phyloP scores from a whole-genome alignment of 2,329 filamentous ascomycete genomes.

The Bipolaris victoriae region DNA sequence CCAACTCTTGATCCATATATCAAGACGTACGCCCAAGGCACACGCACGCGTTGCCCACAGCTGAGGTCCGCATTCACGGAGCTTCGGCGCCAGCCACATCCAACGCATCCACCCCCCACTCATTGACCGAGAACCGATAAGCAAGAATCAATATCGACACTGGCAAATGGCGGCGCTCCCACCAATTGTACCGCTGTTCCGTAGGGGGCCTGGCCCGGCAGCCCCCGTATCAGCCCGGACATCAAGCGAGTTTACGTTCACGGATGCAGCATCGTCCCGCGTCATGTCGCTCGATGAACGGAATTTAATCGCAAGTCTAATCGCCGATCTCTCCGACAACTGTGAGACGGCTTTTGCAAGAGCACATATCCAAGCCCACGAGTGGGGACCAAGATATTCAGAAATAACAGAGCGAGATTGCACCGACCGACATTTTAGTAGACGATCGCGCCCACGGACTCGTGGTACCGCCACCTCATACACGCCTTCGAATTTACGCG shows the following conservation, averaged over 20 bases:
- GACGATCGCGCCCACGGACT: slow-evolving; percentile 5
- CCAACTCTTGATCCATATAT: slow-evolving; percentile 2
- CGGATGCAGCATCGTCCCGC: neutral
- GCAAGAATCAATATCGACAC: slow-evolving; percentile 4
- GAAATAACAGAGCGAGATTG: slow-evolving; percentile 1
- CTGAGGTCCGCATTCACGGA: slow-evolving; percentile 10
- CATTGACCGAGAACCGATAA: slow-evolving; percentile 2
- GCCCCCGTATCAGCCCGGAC: slow-evolving; percentile 6
- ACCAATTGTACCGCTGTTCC: slow-evolving; percentile 8
- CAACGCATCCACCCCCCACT: neutral
- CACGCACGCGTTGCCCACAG: slow-evolving; percentile 7
- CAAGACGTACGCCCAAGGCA: slow-evolving; percentile 1
- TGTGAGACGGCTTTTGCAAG: slow-evolving; percentile 22
- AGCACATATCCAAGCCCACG: slow-evolving; percentile 14
- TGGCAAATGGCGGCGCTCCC: slow-evolving; percentile 11
- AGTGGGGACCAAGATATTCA: slow-evolving; percentile 14
- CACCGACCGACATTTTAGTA: slow-evolving; percentile 10
- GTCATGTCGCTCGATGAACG: slow-evolving; percentile 9
- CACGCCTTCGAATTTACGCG: slow-evolving; percentile 11
- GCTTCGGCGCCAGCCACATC: slow-evolving; percentile 14
- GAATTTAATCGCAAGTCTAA: slow-evolving; percentile 23
- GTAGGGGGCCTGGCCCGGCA: slow-evolving; percentile 1
- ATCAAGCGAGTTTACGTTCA: slow-evolving; percentile 2
- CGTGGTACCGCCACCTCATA: slow-evolving; percentile 11
- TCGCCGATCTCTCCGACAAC: slow-evolving; percentile 26